Percentiles rank a stretch among this genome's conserved stretches.
These are phyloP conservation scores for Coniella vitis DNA, from an alignment of 2,329 filamentous ascomycete genomes.

Conservation along the genomic window DNA sequence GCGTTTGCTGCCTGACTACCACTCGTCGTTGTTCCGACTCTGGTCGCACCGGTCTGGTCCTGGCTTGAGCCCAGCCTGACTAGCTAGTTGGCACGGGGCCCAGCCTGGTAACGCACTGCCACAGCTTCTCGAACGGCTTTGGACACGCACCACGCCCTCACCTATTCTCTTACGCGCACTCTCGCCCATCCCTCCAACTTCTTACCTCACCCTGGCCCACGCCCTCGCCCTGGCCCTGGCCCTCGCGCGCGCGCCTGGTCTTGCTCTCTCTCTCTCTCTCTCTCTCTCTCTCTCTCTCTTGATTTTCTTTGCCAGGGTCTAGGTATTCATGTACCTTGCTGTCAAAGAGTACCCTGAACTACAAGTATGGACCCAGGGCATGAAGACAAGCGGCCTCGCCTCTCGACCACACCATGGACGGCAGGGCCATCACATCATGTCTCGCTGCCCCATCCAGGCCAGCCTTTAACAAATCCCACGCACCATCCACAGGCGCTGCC, in stretches of 20 bases:
- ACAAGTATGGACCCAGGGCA: conserved; percentile 54
- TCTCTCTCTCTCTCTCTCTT: background rate
- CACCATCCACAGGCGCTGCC: conserved; percentile 27
- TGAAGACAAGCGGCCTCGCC: conserved; percentile 53
- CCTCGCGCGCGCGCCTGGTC: conserved; percentile 4
- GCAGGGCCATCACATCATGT: conserved; percentile 40
- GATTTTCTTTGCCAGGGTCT: conserved; percentile 10
- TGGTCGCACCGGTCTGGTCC: conserved; percentile 13
- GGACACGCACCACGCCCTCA: too few species aligned
- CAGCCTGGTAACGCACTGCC: conserved; percentile 7
- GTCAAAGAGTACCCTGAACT: conserved; percentile 31
- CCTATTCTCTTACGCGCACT: conserved; percentile 14
- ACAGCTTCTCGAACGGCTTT: background rate
- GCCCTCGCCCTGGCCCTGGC: background rate
- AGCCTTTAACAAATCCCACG: conserved; percentile 25
- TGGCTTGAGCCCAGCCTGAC: conserved; percentile 9
- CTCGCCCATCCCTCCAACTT: too few species aligned
- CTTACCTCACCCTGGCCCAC: too few species aligned
- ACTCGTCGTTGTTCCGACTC: conserved; percentile 19
- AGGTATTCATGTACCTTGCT: conserved; percentile 27
- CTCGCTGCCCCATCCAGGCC: conserved; percentile 40
- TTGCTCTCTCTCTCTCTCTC: conserved; percentile 2
- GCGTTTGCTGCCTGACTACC: conserved; percentile 28
- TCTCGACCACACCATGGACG: conserved; percentile 41
- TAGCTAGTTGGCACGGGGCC: conserved; percentile 1